A percentile compares a stretch with the other conserved stretches of the same genome.
phyloP scores from a whole-genome alignment of 1,284 basidiomycete genomes.

The Ceratobasidium papillatum region DNA sequence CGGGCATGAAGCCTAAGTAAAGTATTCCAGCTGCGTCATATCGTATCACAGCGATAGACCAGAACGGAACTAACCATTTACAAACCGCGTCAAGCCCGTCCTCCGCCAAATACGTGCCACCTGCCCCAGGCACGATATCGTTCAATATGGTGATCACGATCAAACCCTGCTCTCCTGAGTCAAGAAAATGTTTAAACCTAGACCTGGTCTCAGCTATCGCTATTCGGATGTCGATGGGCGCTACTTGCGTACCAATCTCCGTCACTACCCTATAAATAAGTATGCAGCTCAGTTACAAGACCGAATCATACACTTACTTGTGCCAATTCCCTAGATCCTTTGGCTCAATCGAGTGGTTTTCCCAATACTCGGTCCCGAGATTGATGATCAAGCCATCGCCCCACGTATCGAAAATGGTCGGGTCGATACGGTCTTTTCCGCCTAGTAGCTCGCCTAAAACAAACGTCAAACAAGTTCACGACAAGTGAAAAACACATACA shows the following conservation, averaged over 20 bases:
- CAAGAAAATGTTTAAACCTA: slow-evolving; percentile 60
- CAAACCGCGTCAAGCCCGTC: not conserved
- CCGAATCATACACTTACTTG: not conserved
- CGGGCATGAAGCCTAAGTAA: not conserved
- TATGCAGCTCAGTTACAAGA: not conserved
- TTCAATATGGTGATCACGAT: slow-evolving; percentile 68
- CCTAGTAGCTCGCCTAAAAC: slow-evolving; percentile 63
- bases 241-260: slow-evolving; percentile 65
- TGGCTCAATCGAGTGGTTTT: slow-evolving; percentile 51
- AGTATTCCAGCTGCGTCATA: not conserved
- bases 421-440: slow-evolving; percentile 65
- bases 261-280: slow-evolving; percentile 53
- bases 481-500: too few species aligned
- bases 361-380: slow-evolving; percentile 32
- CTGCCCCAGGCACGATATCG: slow-evolving; percentile 62
- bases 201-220: too few species aligned
- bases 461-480: too few species aligned
- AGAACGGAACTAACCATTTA: not conserved
- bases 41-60: not conserved
- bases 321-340: slow-evolving; percentile 67
- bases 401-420: slow-evolving; percentile 58
- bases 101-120: slow-evolving; percentile 56
- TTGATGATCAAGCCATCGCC: slow-evolving; percentile 69
- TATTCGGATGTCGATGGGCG: too few species aligned
- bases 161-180: slow-evolving; percentile 68